Percentiles rank a stretch among this genome's conserved stretches.
Evolutionary conservation across 2,329 filamentous ascomycete species (phyloP).

Genomic region (Corinectria fuckeliana): DNA sequence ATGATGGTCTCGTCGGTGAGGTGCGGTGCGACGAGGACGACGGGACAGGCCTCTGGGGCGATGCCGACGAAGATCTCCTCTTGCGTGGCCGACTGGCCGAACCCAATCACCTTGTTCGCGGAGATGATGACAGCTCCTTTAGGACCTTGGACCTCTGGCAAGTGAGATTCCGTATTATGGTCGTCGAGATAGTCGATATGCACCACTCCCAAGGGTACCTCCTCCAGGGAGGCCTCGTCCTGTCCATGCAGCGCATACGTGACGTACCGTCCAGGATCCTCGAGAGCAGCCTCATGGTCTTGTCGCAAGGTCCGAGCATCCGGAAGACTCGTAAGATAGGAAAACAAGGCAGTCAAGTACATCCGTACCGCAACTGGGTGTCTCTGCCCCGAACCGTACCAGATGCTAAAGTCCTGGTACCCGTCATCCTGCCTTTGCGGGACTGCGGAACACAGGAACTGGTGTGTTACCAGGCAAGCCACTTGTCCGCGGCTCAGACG

Average conservation of each 20-base stretch:
- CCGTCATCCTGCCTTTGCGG: conserved; percentile 34
- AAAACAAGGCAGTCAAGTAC: conserved; percentile 41
- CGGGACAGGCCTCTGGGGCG: conserved; percentile 43
- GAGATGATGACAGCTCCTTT: conserved; percentile 41
- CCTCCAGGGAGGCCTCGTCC: neutral
- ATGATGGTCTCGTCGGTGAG: conserved; percentile 37
- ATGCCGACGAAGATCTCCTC: conserved; percentile 46
- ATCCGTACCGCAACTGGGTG: conserved; percentile 39
- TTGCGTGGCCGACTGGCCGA: conserved; percentile 46
- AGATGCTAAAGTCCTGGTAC: conserved; percentile 43
- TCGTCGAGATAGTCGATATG: conserved; percentile 22
- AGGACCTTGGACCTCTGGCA: conserved; percentile 31
- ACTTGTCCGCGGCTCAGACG: conserved; percentile 34
- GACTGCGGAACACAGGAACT: conserved; percentile 40
- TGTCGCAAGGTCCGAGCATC: conserved; percentile 1
- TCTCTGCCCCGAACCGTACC: conserved; percentile 42
- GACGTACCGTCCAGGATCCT: neutral
- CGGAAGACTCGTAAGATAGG: conserved; percentile 35
- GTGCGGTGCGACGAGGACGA: conserved; percentile 43
- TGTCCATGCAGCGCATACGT: conserved; percentile 33
- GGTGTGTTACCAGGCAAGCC: conserved; percentile 41
- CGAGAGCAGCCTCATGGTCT: neutral
- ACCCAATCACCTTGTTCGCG: conserved; percentile 44
- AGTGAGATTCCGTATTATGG: conserved; percentile 37
- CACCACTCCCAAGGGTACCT: conserved; percentile 18